Percentiles rank a stretch among this genome's conserved stretches.
Evolutionary conservation across 495 filamentous ascomycete genomes (phyloP).

Genomic region (Penicillium lividum): DNA sequence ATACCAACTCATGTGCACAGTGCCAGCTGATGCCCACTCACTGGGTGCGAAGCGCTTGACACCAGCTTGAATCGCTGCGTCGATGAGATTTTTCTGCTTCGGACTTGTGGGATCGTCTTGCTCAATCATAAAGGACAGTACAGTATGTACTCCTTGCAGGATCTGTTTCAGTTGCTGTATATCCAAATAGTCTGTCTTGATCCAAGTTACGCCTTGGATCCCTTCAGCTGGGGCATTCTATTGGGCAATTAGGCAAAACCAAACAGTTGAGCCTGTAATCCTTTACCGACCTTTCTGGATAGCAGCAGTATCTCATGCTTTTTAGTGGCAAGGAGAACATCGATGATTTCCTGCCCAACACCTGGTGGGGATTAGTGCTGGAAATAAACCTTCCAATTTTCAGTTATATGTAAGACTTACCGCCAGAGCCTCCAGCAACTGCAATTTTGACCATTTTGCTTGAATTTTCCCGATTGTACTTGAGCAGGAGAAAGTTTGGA

Average conservation of each 20-base stretch:
- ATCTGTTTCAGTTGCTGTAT: conserved; percentile 30
- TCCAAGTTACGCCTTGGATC: conserved; percentile 32
- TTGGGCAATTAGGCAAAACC: background rate
- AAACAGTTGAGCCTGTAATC: background rate
- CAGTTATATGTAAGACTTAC: conserved; percentile 30
- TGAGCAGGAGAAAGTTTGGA: background rate
- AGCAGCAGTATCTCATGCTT: conserved; percentile 56
- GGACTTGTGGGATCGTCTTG: conserved; percentile 33
- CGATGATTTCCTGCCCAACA: conserved; percentile 55
- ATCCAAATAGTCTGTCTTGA: conserved; percentile 47
- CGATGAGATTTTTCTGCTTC: conserved; percentile 53
- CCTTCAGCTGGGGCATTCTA: conserved; percentile 14
- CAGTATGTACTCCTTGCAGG: conserved; percentile 52
- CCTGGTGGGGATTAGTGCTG: conserved; percentile 34
- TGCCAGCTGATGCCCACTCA: conserved; percentile 26
- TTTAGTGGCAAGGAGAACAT: conserved; percentile 47
- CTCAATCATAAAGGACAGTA: conserved; percentile 53
- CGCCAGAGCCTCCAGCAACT: conserved; percentile 53
- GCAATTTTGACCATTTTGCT: conserved; percentile 56
- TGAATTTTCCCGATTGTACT: background rate
- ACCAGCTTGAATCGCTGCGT: conserved; percentile 60
- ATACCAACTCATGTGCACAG: conserved; percentile 44
- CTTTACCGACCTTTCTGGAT: conserved; percentile 39
- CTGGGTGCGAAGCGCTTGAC: conserved; percentile 58
- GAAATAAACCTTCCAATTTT: background rate